Evolutionary conservation across 2,329 filamentous ascomycete genomes (phyloP).

Genomic region (Phyllosticta citribraziliensis): DNA sequence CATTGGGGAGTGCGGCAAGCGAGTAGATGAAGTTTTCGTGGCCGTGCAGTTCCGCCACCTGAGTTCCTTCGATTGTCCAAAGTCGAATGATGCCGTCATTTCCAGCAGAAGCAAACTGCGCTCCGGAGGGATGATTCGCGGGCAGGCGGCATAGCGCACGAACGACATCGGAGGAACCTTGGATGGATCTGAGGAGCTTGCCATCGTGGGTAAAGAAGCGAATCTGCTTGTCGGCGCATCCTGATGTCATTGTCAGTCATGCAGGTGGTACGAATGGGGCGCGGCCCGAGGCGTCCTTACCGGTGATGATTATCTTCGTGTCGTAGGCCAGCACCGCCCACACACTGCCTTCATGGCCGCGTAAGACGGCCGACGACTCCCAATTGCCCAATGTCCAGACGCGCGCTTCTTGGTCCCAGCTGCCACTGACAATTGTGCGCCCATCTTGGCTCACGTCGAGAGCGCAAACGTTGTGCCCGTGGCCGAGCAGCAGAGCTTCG

Average conservation of each 20-base stretch:
- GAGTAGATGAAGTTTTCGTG: constrained; percentile 96
- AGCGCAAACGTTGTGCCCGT: constrained; percentile 78
- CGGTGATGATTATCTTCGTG: constrained; percentile 68
- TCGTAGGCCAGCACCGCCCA: constrained; percentile 89
- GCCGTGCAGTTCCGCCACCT: constrained; percentile 68
- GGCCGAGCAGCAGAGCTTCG: constrained; percentile 76
- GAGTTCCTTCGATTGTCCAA: constrained; percentile 72
- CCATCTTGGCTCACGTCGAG: constrained; percentile 68
- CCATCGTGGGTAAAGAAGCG: constrained; percentile 65
- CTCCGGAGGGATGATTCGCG: constrained; percentile 63
- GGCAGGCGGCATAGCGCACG: constrained; percentile 82
- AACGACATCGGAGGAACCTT: constrained; percentile 71
- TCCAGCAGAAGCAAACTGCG: constrained; percentile 87
- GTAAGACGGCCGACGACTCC: constrained; percentile 62
- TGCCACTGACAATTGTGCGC: constrained; percentile 73
- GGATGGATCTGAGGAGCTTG: constrained; percentile 53
- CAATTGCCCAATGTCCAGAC: constrained; percentile 81
- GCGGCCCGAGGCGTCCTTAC: constrained; percentile 20
- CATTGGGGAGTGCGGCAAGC: constrained; percentile 64
- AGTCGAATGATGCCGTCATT: constrained; percentile 85
- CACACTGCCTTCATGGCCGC: constrained; percentile 71
- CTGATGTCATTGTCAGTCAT: constrained; percentile 25
- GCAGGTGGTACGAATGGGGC: constrained; percentile 1
- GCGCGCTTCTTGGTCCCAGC: constrained; percentile 84
- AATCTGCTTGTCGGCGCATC: constrained; percentile 81